Percentiles rank a stretch among this genome's conserved stretches.
phyloP scores from a whole-genome alignment of 306 rosid genomes.

The Rosa multiflora region DNA sequence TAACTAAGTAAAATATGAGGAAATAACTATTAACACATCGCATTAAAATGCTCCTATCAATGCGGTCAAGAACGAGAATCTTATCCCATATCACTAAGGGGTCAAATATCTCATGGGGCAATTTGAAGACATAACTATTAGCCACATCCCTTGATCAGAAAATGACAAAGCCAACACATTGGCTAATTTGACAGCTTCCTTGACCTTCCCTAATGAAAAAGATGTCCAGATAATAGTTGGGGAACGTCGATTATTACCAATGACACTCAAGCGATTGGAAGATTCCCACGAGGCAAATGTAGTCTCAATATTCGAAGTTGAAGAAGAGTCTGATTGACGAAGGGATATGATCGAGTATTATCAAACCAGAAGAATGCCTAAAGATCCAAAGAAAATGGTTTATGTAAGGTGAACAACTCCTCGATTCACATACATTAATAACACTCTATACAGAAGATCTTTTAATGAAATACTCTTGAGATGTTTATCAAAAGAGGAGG shows the following conservation, averaged over 20 bases:
- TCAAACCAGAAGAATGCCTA: no score
- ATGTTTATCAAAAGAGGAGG: no score
- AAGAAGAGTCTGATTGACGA: not conserved
- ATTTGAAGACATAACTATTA: not conserved
- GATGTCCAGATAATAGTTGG: not conserved
- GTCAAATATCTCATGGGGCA: not conserved
- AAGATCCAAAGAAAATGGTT: no score
- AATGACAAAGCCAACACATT: no score
- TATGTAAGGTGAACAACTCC: no score
- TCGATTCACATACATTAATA: no score
- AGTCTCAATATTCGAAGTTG: not conserved
- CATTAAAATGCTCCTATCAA: no score
- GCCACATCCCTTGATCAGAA: not conserved
- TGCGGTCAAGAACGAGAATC: not conserved
- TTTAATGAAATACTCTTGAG: no score
- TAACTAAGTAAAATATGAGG: no score
- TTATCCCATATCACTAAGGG: not conserved
- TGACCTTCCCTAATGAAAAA: not conserved
- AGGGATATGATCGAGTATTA: not conserved
- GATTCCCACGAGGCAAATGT: not conserved
- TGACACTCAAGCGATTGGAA: not conserved
- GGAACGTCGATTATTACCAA: not conserved
- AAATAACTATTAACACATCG: no score
- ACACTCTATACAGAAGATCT: no score
- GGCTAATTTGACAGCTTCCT: no score